Percentiles rank a stretch among this genome's conserved stretches.
These are phyloP conservation scores for Eimeria mitis DNA, from an alignment of 169 alveolate species.

Conservation along the genomic window DNA sequence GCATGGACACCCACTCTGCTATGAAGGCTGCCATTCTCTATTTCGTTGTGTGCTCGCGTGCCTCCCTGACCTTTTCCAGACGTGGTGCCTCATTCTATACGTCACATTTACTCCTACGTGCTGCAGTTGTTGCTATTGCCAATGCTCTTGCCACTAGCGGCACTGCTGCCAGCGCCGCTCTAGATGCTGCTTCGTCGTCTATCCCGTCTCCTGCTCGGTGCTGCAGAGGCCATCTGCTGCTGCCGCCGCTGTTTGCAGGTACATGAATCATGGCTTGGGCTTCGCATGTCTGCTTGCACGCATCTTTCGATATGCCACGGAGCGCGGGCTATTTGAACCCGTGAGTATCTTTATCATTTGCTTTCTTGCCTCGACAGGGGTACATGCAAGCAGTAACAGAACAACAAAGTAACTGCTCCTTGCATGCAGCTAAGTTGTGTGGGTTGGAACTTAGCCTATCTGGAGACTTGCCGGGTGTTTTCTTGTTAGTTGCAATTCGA, in stretches of 20 bases:
- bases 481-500: not conserved
- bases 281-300: slow-evolving; percentile 82
- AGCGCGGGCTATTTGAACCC: slow-evolving; percentile 46
- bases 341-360: slow-evolving; percentile 2
- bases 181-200: not conserved
- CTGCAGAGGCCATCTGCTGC: not conserved
- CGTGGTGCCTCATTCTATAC: not conserved
- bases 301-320: slow-evolving; percentile 83
- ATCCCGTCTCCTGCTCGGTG: not conserved
- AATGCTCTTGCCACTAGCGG: not conserved
- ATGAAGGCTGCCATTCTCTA: not conserved
- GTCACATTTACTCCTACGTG: not conserved
- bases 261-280: slow-evolving; percentile 84
- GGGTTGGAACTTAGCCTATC: not conserved
- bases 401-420: not conserved
- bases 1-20: not conserved
- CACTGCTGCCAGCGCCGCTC: not conserved
- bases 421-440: not conserved
- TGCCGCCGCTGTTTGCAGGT: slow-evolving; percentile 26
- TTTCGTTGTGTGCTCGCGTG: not conserved
- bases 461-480: not conserved
- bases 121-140: not conserved
- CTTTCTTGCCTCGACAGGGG: not conserved
- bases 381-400: not conserved
- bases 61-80: not conserved